These are phyloP conservation scores for Citrus reticulata DNA, from an alignment of 345 rosid species.

Conservation along the genomic window DNA sequence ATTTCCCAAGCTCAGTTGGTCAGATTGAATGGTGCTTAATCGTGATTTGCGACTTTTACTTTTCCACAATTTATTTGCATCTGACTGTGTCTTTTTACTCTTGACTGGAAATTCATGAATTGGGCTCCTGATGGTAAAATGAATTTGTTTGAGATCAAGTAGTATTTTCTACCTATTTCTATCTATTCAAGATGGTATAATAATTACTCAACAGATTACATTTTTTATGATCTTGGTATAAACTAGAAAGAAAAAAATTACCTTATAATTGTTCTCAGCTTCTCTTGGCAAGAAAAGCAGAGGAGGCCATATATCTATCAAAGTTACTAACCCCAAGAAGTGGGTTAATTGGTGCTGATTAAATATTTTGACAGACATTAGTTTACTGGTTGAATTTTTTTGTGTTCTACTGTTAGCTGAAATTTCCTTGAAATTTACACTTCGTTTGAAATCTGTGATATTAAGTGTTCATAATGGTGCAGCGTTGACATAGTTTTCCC, in stretches of 20 bases:
- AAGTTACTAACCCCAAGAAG: not conserved
- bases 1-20: not conserved
- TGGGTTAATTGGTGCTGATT: not conserved
- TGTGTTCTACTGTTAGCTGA: not conserved
- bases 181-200: not conserved
- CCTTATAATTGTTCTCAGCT: not conserved
- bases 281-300: not conserved
- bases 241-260: too few relatives aligned
- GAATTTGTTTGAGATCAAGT: not conserved
- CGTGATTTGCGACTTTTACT: not conserved
- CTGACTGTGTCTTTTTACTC: not conserved
- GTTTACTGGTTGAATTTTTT: not conserved
- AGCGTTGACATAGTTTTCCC: slow-evolving; percentile 79
- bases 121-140: not conserved
- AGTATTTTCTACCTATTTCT: not conserved
- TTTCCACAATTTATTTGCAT: not conserved
- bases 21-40: not conserved
- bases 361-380: not conserved
- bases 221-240: too few relatives aligned
- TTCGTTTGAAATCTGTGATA: not conserved
- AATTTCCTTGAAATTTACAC: not conserved
- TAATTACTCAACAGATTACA: too few relatives aligned
- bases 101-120: not conserved
- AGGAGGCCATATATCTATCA: not conserved
- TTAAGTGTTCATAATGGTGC: slow-evolving; percentile 28